Evolutionary conservation across 1,139 yeast species (phyloP).

Genomic region (Meyerozyma smithsonii): DNA sequence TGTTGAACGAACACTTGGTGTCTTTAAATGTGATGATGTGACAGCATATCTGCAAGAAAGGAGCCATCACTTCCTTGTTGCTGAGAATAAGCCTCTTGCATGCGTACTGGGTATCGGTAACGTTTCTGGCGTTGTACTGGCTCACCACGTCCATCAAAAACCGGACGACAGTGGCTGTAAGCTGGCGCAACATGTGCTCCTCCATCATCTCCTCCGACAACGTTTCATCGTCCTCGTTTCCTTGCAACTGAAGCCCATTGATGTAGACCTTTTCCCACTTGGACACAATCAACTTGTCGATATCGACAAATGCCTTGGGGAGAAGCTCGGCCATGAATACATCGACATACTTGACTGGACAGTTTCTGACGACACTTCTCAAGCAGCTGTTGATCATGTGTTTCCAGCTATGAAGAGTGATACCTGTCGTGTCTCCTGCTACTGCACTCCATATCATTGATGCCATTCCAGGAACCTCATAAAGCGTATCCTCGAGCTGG

Average conservation of each 20-base stretch:
- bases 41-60: conserved; percentile 69
- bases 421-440: conserved; percentile 80
- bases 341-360: conserved; percentile 69
- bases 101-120: conserved; percentile 56
- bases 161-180: conserved; percentile 91
- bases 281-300: conserved; percentile 63
- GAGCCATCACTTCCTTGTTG: conserved; percentile 67
- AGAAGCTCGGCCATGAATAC: conserved; percentile 71
- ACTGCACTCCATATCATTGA: conserved; percentile 75
- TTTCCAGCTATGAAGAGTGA: conserved; percentile 94
- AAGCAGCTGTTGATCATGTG: conserved; percentile 90
- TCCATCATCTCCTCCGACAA: conserved; percentile 98
- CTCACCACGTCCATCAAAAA: conserved; percentile 85
- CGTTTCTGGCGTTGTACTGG: conserved; percentile 48
- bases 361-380: conserved; percentile 79
- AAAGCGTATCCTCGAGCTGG: conserved; percentile 83
- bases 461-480: conserved; percentile 81
- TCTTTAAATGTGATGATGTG: conserved; percentile 81
- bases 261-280: conserved; percentile 75
- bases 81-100: conserved; percentile 62
- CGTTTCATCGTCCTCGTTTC: conserved; percentile 72
- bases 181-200: conserved; percentile 86
- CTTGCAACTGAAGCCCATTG: conserved; percentile 66
- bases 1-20: conserved; percentile 87
- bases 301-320: conserved; percentile 67